These are phyloP conservation scores for Neonectria faginata DNA, from an alignment of 2,329 filamentous ascomycete genomes.

Conservation along the genomic window DNA sequence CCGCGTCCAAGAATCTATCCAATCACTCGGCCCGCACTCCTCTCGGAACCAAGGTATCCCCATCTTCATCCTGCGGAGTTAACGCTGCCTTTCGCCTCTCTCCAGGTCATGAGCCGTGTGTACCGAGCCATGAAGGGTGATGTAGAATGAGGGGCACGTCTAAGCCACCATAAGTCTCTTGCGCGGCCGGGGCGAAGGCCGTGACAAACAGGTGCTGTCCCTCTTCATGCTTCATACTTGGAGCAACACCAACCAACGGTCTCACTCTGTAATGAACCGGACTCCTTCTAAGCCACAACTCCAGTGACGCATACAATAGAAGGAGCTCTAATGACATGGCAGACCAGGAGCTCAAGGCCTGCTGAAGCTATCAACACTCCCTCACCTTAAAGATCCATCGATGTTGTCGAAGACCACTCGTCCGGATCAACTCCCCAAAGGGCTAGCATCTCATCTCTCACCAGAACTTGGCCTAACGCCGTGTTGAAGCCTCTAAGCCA, in stretches of 20 bases:
- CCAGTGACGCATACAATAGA: not conserved
- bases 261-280: constrained; percentile 3
- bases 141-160: constrained; percentile 15
- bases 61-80: constrained; percentile 5
- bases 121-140: constrained; percentile 4
- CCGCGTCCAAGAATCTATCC: not conserved
- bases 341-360: not conserved
- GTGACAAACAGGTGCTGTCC: not conserved
- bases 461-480: not conserved
- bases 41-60: constrained; percentile 5
- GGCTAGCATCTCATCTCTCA: not conserved
- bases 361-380: constrained; percentile 9
- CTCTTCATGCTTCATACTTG: not conserved
- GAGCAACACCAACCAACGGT: constrained; percentile 11
- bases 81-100: not conserved
- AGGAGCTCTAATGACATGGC: not conserved
- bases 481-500: constrained; percentile 21
- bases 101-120: not conserved
- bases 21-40: not conserved
- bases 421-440: not conserved
- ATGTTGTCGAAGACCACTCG: not conserved
- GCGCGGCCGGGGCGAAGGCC: constrained; percentile 6
- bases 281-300: constrained; percentile 11
- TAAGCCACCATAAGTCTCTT: constrained; percentile 24
- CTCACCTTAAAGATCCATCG: not conserved